phyloP scores from a whole-genome alignment of 2,329 filamentous ascomycete genomes.

The Neofusicoccum ribis region DNA sequence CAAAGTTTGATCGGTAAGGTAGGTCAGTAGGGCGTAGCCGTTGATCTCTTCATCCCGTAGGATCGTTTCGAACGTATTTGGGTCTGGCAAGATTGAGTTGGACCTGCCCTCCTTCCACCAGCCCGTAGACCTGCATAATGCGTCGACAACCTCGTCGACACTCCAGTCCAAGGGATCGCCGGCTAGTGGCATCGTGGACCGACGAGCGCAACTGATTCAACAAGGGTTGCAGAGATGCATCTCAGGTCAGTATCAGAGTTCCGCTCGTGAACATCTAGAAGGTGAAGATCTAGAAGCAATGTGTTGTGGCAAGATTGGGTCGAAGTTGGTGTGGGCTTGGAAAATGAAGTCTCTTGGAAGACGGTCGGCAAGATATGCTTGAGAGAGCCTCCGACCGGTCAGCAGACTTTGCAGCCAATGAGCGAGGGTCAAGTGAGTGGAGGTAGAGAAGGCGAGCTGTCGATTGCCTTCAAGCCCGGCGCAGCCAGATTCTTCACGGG shows the following conservation, averaged over 20 bases:
- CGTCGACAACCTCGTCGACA: constrained; percentile 64
- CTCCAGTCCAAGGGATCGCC: constrained; percentile 75
- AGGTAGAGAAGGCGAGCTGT: background rate
- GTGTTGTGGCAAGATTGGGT: background rate
- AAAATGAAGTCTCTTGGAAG: background rate
- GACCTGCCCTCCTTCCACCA: constrained; percentile 48
- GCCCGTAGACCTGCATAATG: constrained; percentile 60
- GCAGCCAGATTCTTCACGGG: background rate
- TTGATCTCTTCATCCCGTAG: constrained; percentile 65
- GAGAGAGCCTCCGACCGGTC: no score
- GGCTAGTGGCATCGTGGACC: constrained; percentile 2
- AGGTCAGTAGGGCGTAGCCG: constrained; percentile 63
- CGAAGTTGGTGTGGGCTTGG: background rate
- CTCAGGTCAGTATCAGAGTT: background rate
- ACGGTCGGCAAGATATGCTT: background rate
- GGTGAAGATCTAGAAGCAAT: background rate
- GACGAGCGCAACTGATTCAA: background rate
- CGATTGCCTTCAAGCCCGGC: background rate
- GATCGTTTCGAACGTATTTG: constrained; percentile 51
- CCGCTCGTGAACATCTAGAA: background rate
- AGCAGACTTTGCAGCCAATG: background rate
- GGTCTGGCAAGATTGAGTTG: constrained; percentile 52
- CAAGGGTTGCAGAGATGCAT: background rate
- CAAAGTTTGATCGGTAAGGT: constrained; percentile 51
- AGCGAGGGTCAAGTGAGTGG: background rate